These are phyloP conservation scores for Platanthera guangdongensis DNA, from an alignment of 106 monocot species.

Conservation along the genomic window DNA sequence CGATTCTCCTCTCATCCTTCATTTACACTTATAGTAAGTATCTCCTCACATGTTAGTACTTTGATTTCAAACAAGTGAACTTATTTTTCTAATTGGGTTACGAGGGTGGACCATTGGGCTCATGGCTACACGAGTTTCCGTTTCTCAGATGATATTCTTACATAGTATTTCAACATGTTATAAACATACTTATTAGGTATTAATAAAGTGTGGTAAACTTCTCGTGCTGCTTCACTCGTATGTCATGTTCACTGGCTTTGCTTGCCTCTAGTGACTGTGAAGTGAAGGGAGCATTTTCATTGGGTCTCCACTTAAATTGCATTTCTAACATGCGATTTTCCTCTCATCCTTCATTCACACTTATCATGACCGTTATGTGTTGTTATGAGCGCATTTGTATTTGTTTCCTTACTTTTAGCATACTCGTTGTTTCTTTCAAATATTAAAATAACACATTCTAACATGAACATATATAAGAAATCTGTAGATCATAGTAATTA, in stretches of 20 bases:
- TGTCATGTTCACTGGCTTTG: not conserved
- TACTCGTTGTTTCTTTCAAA: not conserved
- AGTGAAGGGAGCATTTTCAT: not conserved
- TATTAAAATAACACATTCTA: not conserved
- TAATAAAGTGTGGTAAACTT: not conserved
- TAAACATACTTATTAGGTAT: not conserved
- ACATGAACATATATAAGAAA: not conserved
- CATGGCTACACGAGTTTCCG: too few relatives aligned
- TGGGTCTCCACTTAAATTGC: not conserved
- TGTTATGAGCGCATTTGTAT: not conserved
- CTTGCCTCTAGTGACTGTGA: not conserved
- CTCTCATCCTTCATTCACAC: not conserved
- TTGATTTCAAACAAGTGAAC: too few relatives aligned
- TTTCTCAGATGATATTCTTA: too few relatives aligned
- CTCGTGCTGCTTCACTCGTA: not conserved
- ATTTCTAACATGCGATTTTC: not conserved
- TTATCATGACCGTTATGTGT: not conserved
- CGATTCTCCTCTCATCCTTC: not conserved
- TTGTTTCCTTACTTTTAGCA: not conserved
- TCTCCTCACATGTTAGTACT: not conserved
- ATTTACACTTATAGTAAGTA: not conserved
- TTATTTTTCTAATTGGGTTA: too few relatives aligned
- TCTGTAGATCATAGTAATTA: not conserved
- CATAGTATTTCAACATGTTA: not conserved
- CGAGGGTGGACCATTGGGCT: too few relatives aligned